Conservation (phyloP, 2,329 filamentous ascomycete species). For the Trichoderma asperellum region DNA sequence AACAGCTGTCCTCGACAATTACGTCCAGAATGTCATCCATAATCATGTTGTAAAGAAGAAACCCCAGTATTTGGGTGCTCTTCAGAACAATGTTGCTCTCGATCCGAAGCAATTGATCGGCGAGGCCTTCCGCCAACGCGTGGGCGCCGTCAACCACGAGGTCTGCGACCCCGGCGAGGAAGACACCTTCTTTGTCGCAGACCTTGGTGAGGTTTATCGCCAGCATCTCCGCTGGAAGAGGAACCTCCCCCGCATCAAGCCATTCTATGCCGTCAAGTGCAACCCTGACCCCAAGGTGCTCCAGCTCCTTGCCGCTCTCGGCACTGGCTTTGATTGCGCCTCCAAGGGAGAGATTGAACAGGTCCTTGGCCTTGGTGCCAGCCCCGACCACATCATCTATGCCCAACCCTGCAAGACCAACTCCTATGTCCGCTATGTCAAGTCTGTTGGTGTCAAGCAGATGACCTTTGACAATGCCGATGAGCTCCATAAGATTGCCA, state of each 20-base stretch:
- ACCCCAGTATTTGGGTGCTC: conserved; percentile 45
- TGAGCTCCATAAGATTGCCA: conserved; percentile 97
- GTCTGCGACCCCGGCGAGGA: conserved; percentile 89
- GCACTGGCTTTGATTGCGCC: conserved; percentile 96
- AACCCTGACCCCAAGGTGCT: conserved; percentile 93
- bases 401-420: conserved; percentile 99
- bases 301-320: conserved; percentile 82
- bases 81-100: conserved; percentile 48
- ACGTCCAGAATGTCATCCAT: conserved; percentile 55
- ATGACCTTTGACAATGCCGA: conserved; percentile 99
- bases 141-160: conserved; percentile 83
- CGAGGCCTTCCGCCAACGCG: conserved; percentile 82
- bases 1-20: conserved; percentile 61
- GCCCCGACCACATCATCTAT: conserved; percentile 93
- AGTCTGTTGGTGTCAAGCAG: conserved; percentile 83
- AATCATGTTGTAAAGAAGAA: conserved; percentile 54
- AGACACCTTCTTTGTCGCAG: conserved; percentile 97
- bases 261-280: conserved; percentile 98
- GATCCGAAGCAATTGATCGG: conserved; percentile 80
- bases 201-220: conserved; percentile 97
- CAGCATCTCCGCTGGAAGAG: conserved; percentile 98
- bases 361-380: conserved; percentile 79
- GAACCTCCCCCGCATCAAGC: conserved; percentile 88
- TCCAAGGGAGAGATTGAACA: conserved; percentile 97
- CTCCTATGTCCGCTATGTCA: conserved; percentile 92